Percentiles rank a stretch among this genome's conserved stretches.
phyloP scores from a whole-genome alignment of 1,284 basidiomycete genomes.

The Singerocomus inundabilis region DNA sequence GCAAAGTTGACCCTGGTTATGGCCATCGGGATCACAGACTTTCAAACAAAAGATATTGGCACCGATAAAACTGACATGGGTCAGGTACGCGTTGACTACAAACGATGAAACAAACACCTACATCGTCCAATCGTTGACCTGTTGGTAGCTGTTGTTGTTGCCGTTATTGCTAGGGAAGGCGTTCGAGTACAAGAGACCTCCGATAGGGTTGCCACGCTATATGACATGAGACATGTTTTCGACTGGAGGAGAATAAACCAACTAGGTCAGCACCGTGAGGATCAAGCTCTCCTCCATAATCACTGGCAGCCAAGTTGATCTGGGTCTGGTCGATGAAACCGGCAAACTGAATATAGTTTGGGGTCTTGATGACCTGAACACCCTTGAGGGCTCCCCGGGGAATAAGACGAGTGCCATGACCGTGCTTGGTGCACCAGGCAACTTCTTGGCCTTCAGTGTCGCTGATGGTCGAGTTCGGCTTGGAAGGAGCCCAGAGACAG shows the following conservation, averaged over 20 bases:
- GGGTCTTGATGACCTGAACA: slow-evolving; percentile 42
- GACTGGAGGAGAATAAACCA: slow-evolving; percentile 10
- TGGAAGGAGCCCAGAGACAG: slow-evolving; percentile 53
- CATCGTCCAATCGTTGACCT: slow-evolving; percentile 63
- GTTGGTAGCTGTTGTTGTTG: slow-evolving; percentile 41
- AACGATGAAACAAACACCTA: slow-evolving; percentile 15
- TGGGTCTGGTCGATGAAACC: slow-evolving; percentile 62
- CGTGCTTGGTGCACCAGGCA: slow-evolving; percentile 58
- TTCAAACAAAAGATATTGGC: slow-evolving; percentile 53
- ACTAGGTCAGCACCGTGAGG: slow-evolving; percentile 47
- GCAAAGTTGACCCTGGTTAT: slow-evolving; percentile 54
- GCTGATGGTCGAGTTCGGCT: slow-evolving; percentile 48
- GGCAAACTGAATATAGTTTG: slow-evolving; percentile 51
- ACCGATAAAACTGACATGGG: slow-evolving; percentile 54
- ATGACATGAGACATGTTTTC: slow-evolving; percentile 40
- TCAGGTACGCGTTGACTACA: background rate
- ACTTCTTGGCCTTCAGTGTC: slow-evolving; percentile 68
- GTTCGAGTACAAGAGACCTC: slow-evolving; percentile 62
- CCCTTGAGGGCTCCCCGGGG: slow-evolving; percentile 37
- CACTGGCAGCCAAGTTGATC: slow-evolving; percentile 49
- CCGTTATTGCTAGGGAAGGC: slow-evolving; percentile 43
- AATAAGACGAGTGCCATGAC: slow-evolving; percentile 42
- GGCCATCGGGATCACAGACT: slow-evolving; percentile 55
- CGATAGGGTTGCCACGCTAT: slow-evolving; percentile 64
- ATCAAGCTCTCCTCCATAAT: slow-evolving; percentile 60